These are phyloP conservation scores for Myxozyma melibiosi DNA, from an alignment of 805 yeast species.

Conservation along the genomic window DNA sequence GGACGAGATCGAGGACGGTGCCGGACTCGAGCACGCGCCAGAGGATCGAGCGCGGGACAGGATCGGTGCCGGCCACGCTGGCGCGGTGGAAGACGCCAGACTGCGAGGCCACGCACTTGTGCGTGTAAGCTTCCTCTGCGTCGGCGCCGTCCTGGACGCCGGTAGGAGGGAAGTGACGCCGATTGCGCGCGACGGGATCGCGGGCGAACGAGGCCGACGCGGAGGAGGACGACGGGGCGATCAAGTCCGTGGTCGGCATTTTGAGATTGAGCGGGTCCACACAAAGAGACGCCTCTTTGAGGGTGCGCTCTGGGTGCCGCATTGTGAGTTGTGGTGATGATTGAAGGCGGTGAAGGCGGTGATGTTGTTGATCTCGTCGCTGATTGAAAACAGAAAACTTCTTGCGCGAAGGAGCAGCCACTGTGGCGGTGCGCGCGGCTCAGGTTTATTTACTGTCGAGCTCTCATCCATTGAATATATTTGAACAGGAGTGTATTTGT, in stretches of 20 bases:
- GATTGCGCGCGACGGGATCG: too few species aligned
- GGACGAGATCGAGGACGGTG: slow-evolving; percentile 20
- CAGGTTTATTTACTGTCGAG: too few species aligned
- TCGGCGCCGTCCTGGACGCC: slow-evolving; percentile 3
- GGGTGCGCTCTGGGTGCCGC: slow-evolving; percentile 13
- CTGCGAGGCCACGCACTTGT: slow-evolving; percentile 16
- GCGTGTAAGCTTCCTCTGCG: slow-evolving; percentile 22
- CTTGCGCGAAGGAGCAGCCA: too few species aligned
- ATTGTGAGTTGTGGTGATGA: neutral
- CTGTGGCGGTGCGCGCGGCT: too few species aligned
- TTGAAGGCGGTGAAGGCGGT: too few species aligned
- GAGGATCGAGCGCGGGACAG: slow-evolving; percentile 20
- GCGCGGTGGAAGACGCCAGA: slow-evolving; percentile 13
- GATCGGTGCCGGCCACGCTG: slow-evolving; percentile 1
- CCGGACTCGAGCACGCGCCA: slow-evolving; percentile 30
- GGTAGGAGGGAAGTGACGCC: neutral
- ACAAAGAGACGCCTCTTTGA: slow-evolving; percentile 22
- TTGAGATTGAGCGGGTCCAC: slow-evolving; percentile 19
- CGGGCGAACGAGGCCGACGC: neutral
- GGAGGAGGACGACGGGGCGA: slow-evolving; percentile 14
- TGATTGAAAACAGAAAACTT: too few species aligned
- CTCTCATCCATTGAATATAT: too few species aligned
- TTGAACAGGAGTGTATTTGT: too few species aligned
- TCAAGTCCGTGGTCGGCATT: slow-evolving; percentile 17
- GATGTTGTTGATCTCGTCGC: too few species aligned